These are phyloP conservation scores for Tulasnella sp. DNA, from an alignment of 768 basidiomycete species.

Conservation along the genomic window DNA sequence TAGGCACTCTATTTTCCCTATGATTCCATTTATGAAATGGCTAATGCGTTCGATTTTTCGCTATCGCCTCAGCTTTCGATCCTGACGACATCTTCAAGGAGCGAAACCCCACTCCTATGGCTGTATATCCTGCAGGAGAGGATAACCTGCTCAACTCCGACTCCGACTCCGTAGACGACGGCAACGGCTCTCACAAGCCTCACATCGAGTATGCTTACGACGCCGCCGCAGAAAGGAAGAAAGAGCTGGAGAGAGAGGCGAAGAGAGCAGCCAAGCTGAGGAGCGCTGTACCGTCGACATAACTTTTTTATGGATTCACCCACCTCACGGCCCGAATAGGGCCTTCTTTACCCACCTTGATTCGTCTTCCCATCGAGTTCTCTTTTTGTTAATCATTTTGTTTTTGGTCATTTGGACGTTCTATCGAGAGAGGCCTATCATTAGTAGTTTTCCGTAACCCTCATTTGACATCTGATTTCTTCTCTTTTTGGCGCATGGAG, in stretches of 20 bases:
- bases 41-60: conserved; percentile 47
- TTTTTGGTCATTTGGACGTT: conserved; percentile 4
- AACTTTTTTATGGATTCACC: background rate
- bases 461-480: conserved; percentile 1
- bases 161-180: conserved; percentile 35
- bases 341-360: background rate
- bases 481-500: background rate
- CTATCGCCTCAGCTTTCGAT: conserved; percentile 43
- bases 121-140: conserved; percentile 21
- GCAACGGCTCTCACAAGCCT: conserved; percentile 35
- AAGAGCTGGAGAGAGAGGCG: conserved; percentile 45
- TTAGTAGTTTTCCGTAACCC: background rate
- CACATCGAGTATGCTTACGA: conserved; percentile 72
- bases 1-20: background rate
- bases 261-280: conserved; percentile 36
- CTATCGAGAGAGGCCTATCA: conserved; percentile 8
- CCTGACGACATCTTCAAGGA: conserved; percentile 57
- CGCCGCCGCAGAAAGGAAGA: conserved; percentile 77
- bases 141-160: conserved; percentile 24
- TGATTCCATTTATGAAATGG: conserved; percentile 38
- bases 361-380: background rate
- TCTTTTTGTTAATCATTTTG: background rate
- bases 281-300: background rate
- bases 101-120: conserved; percentile 31
- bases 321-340: background rate